phyloP scores from a whole-genome alignment of 768 basidiomycete genomes.

The Cubamyces sp. region DNA sequence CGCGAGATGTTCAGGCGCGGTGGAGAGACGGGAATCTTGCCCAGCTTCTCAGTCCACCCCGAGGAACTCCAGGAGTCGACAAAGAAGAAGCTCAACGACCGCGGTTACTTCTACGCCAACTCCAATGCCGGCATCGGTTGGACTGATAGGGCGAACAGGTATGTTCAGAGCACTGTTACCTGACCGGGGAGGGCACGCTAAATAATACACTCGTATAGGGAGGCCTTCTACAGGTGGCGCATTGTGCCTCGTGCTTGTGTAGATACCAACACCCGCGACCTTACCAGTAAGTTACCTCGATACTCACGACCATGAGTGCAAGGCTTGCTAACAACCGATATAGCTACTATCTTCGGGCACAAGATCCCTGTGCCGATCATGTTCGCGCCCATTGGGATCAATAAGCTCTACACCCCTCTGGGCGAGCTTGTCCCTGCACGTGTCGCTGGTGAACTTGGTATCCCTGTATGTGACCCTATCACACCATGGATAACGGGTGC shows the following conservation, averaged over 20 bases:
- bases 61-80: conserved; percentile 46
- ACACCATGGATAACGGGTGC: conserved; percentile 9
- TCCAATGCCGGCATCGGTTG: conserved; percentile 56
- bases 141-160: conserved; percentile 56
- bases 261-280: conserved; percentile 51
- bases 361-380: conserved; percentile 54
- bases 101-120: conserved; percentile 55
- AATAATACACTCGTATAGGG: conserved; percentile 30
- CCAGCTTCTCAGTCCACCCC: conserved; percentile 47
- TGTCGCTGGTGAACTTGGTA: conserved; percentile 51
- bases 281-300: conserved; percentile 42
- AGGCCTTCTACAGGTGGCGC: conserved; percentile 57
- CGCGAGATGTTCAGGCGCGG: conserved; percentile 50
- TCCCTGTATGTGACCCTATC: conserved; percentile 36
- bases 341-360: conserved; percentile 51
- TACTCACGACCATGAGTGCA: not conserved
- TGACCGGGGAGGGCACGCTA: no score
- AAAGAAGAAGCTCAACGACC: conserved; percentile 47
- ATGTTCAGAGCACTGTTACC: not conserved
- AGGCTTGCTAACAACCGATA: not conserved
- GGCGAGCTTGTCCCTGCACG: conserved; percentile 53
- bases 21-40: conserved; percentile 41
- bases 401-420: conserved; percentile 48
- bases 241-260: conserved; percentile 62
- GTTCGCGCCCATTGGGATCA: conserved; percentile 61